phyloP scores from a whole-genome alignment of 805 yeast species.

The Schizosaccharomyces cryophilus region DNA sequence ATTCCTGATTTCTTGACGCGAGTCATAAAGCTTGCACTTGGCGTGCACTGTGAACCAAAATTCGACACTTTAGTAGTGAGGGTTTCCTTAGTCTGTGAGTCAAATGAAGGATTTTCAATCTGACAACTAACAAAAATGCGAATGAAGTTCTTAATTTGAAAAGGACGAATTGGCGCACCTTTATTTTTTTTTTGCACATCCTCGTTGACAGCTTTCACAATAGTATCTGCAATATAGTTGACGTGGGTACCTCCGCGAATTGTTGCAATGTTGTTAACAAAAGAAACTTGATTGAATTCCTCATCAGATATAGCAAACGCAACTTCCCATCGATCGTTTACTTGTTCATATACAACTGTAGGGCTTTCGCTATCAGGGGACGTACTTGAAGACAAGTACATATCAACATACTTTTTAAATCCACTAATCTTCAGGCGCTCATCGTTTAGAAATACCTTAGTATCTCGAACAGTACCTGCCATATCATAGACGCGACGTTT shows the following conservation, averaged over 20 bases:
- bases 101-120: slow-evolving; percentile 88
- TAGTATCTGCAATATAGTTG: slow-evolving; percentile 60
- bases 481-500: slow-evolving; percentile 86
- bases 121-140: slow-evolving; percentile 76
- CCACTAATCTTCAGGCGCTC: slow-evolving; percentile 39
- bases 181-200: slow-evolving; percentile 45
- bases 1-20: slow-evolving; percentile 52
- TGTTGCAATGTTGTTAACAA: slow-evolving; percentile 92
- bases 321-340: slow-evolving; percentile 82
- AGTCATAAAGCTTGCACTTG: slow-evolving; percentile 53
- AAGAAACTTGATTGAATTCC: slow-evolving; percentile 75
- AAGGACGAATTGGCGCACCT: slow-evolving; percentile 53
- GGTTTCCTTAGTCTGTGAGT: slow-evolving; percentile 93
- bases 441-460: slow-evolving; percentile 57
- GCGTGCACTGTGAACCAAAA: slow-evolving; percentile 66
- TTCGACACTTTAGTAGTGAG: slow-evolving; percentile 69
- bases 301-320: slow-evolving; percentile 89
- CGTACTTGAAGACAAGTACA: slow-evolving; percentile 46
- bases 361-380: slow-evolving; percentile 13
- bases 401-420: slow-evolving; percentile 70
- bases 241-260: slow-evolving; percentile 95
- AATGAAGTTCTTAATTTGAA: slow-evolving; percentile 73
- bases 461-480: slow-evolving; percentile 75
- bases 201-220: slow-evolving; percentile 53
- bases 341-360: slow-evolving; percentile 45